These are phyloP conservation scores for Fagopyrum homotropicum DNA, from an alignment of 148 eudicot genomes.

Conservation along the genomic window DNA sequence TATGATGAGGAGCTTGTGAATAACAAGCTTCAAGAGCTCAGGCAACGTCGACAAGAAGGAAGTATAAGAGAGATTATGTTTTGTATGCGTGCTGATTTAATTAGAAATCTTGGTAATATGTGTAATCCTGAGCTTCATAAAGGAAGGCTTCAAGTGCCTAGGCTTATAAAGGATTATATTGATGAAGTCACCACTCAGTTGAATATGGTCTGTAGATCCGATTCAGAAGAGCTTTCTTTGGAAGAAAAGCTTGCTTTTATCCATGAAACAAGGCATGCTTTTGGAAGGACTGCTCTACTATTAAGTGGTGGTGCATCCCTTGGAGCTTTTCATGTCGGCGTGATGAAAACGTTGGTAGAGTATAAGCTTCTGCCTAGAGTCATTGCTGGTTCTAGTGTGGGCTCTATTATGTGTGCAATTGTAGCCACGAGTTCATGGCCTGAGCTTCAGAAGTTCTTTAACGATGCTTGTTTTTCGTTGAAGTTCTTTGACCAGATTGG, in stretches of 20 bases:
- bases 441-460: slow-evolving; percentile 87
- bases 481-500: slow-evolving; percentile 89
- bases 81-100: slow-evolving; percentile 82
- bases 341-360: slow-evolving; percentile 82
- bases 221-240: slow-evolving; percentile 69
- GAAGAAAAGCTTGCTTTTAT: slow-evolving; percentile 96
- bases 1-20: slow-evolving; percentile 84
- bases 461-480: slow-evolving; percentile 80
- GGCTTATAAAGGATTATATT: slow-evolving; percentile 77
- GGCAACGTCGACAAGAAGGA: slow-evolving; percentile 76
- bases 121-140: slow-evolving; percentile 92
- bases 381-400: slow-evolving; percentile 91
- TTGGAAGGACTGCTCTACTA: slow-evolving; percentile 96
- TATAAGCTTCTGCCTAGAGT: slow-evolving; percentile 85
- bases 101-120: slow-evolving; percentile 92
- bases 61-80: slow-evolving; percentile 77
- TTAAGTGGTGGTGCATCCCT: slow-evolving; percentile 95
- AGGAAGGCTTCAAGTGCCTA: slow-evolving; percentile 87
- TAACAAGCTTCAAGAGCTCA: slow-evolving; percentile 77
- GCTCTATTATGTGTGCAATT: slow-evolving; percentile 79
- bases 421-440: slow-evolving; percentile 95
- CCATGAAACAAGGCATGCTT: slow-evolving; percentile 93
- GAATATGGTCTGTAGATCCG: slow-evolving; percentile 88
- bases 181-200: slow-evolving; percentile 82
- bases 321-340: slow-evolving; percentile 88